phyloP scores from a whole-genome alignment of 2,329 filamentous ascomycete species.

The Epichloe festucae region DNA sequence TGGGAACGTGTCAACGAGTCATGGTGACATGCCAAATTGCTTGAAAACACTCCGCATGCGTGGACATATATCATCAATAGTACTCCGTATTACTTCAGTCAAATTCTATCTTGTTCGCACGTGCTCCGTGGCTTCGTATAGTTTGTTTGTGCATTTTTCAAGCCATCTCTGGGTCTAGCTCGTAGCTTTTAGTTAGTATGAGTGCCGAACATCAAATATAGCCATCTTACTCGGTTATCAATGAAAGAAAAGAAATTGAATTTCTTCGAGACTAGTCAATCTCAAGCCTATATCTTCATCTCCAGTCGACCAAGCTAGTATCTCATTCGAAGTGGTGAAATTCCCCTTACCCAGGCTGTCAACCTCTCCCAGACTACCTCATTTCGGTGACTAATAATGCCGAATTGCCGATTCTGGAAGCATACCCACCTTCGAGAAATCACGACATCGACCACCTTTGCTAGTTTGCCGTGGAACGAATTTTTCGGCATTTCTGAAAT shows the following conservation, averaged over 20 bases:
- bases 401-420: neutral
- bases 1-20: neutral
- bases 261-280: neutral
- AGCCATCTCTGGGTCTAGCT: too few species aligned
- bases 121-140: too few species aligned
- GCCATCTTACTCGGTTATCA: too few species aligned
- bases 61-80: too few species aligned
- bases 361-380: neutral
- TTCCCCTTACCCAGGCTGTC: neutral
- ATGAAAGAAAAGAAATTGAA: too few species aligned
- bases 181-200: too few species aligned
- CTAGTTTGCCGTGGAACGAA: neutral
- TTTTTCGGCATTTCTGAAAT: neutral
- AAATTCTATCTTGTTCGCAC: too few species aligned
- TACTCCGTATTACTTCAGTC: too few species aligned
- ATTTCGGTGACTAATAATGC: slow-evolving; percentile 7
- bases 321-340: neutral
- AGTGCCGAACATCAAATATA: too few species aligned
- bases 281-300: too few species aligned
- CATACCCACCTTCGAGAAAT: slow-evolving; percentile 6
- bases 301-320: neutral
- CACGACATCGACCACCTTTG: slow-evolving; percentile 1
- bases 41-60: too few species aligned
- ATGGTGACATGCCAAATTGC: neutral
- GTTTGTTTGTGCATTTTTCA: too few species aligned